A percentile compares a stretch with the other conserved stretches of the same genome.
These are phyloP conservation scores for Cicer arietinum DNA, from an alignment of 306 rosid genomes.

Conservation along the genomic window DNA sequence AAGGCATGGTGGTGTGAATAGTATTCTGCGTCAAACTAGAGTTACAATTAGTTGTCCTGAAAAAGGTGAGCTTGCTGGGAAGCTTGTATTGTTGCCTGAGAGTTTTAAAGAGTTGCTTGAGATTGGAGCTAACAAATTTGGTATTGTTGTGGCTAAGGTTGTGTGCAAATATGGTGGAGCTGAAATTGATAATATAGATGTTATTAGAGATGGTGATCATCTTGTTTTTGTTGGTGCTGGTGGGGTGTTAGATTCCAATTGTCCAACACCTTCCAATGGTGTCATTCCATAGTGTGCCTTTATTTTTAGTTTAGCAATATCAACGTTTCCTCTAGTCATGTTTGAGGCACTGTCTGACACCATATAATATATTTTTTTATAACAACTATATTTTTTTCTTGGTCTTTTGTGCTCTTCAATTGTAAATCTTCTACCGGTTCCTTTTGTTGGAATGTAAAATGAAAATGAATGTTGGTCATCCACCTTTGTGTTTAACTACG, in stretches of 20 bases:
- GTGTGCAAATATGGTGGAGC: slow-evolving; percentile 64
- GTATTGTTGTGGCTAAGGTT: slow-evolving; percentile 52
- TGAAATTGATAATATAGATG: slow-evolving; percentile 75
- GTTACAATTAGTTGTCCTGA: slow-evolving; percentile 78
- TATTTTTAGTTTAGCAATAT: too few species aligned
- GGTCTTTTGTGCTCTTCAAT: background rate
- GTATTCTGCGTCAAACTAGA: slow-evolving; percentile 47
- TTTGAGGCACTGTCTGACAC: background rate
- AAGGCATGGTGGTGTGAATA: slow-evolving; percentile 35
- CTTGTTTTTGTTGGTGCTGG: slow-evolving; percentile 57
- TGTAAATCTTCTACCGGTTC: slow-evolving; percentile 23
- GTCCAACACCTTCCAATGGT: slow-evolving; percentile 1
- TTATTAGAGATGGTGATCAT: slow-evolving; percentile 89
- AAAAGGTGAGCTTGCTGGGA: slow-evolving; percentile 62
- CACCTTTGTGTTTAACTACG: too few species aligned
- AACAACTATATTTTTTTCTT: background rate
- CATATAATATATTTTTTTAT: background rate
- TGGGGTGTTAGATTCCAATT: slow-evolving; percentile 27
- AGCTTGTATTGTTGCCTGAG: slow-evolving; percentile 74
- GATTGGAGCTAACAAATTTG: slow-evolving; percentile 74
- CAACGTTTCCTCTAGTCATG: too few species aligned
- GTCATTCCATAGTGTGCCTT: slow-evolving; percentile 8
- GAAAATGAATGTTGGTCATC: too few species aligned
- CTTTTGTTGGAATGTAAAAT: too few species aligned
- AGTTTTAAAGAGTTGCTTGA: slow-evolving; percentile 70